Evolutionary conservation across 2,329 filamentous ascomycete species (phyloP), one percentile per base, ranked within the genome.

Genomic region (Arthrobotrys megalospora): DNA sequence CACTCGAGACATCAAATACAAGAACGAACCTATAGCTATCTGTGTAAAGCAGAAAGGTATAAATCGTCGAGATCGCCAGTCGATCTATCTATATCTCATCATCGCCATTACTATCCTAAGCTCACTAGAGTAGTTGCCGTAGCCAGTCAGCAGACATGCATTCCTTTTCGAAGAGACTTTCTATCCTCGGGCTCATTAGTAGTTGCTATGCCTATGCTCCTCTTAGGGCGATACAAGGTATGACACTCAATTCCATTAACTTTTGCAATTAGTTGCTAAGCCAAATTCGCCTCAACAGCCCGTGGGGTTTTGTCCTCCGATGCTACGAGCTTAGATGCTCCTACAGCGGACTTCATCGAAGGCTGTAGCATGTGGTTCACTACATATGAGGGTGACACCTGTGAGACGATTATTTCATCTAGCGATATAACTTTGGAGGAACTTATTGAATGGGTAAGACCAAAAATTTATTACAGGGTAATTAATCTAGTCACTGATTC

Each of bases 351-450:
- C 41, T 34, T 21, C 19, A 24, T 28, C 19, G 36, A 38, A 11
- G 60, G 69, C 7, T 73, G 69, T 38, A 53, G 38, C 21, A 14
- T 34, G 16, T 73, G 69, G 69, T 55, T 65, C 41, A 48, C 38
- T 19, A 48, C 48, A 14, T 43, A 41, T 11, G 36, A 60, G 4
- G 69, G 38, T 14, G 69, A 73, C 60, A 66, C 69, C 24, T 73
- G 69, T 28, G 34, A 63, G 6, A 21, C 36, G 2, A 34, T 73
- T 32, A n/a, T 52, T 6, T 48, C 24, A 8, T 10, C 64, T 11
- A 60, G 28, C n/a, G 60, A 60, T 21, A 66, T 73, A n/a, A 60
- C 60, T 34, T 3, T 55, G 32, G 60, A 73, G 14, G 19, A 73
- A 8, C 24, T 73, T 16, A 45, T 60, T 36, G 36, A 38, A 12